Conservation (phyloP, 352 stramenopile species). For the Pythium oligandrum region DNA sequence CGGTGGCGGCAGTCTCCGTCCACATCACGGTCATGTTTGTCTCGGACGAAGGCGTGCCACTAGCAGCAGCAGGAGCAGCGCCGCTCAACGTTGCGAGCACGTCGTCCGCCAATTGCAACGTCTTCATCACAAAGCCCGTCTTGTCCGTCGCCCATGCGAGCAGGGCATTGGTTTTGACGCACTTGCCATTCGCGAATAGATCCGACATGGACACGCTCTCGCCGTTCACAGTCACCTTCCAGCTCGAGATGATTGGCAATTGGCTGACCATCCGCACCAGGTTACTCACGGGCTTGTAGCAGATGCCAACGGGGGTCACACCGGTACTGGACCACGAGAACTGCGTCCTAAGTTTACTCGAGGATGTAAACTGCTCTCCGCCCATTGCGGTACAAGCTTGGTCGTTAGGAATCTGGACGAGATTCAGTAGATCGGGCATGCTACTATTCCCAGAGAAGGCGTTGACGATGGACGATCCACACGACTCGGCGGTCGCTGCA, state of each 20-base stretch:
- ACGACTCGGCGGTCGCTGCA: conserved; percentile 25
- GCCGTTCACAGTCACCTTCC: conserved; percentile 5
- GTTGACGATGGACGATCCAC: conserved; percentile 21
- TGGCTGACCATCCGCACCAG: conserved; percentile 27
- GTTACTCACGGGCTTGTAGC: conserved; percentile 32
- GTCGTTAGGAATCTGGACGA: conserved; percentile 37
- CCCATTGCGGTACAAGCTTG: conserved; percentile 39
- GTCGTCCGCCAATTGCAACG: conserved; percentile 11
- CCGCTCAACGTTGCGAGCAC: too few species aligned
- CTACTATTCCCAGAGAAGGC: conserved; percentile 16
- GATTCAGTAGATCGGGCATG: conserved; percentile 10
- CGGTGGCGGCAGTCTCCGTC: too few species aligned
- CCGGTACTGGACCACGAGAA: conserved; percentile 26
- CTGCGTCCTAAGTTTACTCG: conserved; percentile 12
- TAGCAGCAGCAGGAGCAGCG: too few species aligned
- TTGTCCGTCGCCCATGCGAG: conserved; percentile 19
- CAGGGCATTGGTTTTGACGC: conserved; percentile 20
- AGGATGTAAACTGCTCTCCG: conserved; percentile 33
- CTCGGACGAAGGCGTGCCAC: too few species aligned
- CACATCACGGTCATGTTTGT: too few species aligned
- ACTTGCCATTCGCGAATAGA: conserved; percentile 36
- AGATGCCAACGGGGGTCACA: conserved; percentile 31
- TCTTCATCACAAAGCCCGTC: conserved; percentile 24
- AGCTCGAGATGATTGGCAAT: conserved; percentile 27
- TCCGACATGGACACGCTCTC: conserved; percentile 24